Base-by-base conservation (phyloP, 345 rosid species). In the Populus alba region DNA sequence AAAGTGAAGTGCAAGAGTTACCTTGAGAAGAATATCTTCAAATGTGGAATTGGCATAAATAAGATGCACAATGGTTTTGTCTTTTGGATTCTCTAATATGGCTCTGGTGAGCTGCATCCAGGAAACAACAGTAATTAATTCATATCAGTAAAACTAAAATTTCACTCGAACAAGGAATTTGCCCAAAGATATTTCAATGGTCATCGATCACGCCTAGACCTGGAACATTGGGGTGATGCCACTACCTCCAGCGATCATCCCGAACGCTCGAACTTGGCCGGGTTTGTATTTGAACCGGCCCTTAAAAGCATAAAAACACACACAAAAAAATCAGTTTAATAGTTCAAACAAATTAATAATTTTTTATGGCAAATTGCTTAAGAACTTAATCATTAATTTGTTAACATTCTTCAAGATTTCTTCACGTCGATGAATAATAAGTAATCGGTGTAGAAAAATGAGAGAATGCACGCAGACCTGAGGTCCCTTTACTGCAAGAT, bases 221-320 rank as follows among this genome's bases (percentile, higher is more conserved):
- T 79, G 82, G 67, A 79, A 79, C 3, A 79, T 67, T 25, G 82
- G 82, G 13, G 82, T 79, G 45, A 79, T 74, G 55, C 82, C 82
- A 20, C 77, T 13, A 37, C 81, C 81, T 79, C 81, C 81, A 6
- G 77, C 81, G 25, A 79, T 53, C 81, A 79, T 74, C 13, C 82
- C 82, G 23, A 79, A 74, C 27, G 37, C 82, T 8, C 78, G 17
- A 29, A 68, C 78, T 23, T 57, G 65, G 41, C 70, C 63, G 0
- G 65, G 47, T 43, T 69, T 67, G 66, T 79, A 79, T 1, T 16
- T 23, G 63, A 79, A 79, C 2, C 70, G 74, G 8, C 78, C 82
- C 82, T 79, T 1, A 7, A 18, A 41, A 74, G 4, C 45, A 74
- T 13, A 12, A 1, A 13, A 45, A 13, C 45, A 41, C 45, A 13